Base-by-base conservation (phyloP, 306 rosid genomes). In the Fagus sylvatica region DNA sequence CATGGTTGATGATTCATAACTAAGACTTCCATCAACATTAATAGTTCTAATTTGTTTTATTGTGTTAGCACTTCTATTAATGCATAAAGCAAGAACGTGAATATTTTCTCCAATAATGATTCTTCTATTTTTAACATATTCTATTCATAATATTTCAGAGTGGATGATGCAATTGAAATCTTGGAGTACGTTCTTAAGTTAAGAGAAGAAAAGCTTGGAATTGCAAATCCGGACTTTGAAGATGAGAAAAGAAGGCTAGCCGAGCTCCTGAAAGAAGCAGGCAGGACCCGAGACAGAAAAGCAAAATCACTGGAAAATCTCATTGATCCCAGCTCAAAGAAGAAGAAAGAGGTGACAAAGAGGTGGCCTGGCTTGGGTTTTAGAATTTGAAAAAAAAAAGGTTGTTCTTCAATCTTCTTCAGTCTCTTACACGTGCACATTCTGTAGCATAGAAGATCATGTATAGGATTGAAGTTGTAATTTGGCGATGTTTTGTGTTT, bases 181-280 rank as follows among this genome's bases (percentile, higher is more conserved):
- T 84, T 96, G 82, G 99, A 96, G 78, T 85, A 85, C 80, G 98
- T 96, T 69, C 96, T 96, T 10, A 96, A 93, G 70, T 76, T 90
- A 81, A 85, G 92, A 67, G 95, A 90, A 81, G 95, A 93, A 78
- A 93, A 90, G 90, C 98, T 93, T 16, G 98, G 98, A 79, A 91
- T 90, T 48, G 98, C 98, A 15, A 93, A 93, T 83, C 97, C 98
- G 32, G 98, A 93, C 87, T 93, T 93, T 68, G 97, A 90, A 85
- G 97, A 93, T 46, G 97, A 93, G 89, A 93, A 93, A 89, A 88
- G 97, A 19, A 84, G 98, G 74, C 77, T 93, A 30, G 90, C 90
- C 2, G 98, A 91, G 86, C 95, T 93, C 22, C 93, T 96, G 89
- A 96, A 96, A 82, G 99, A 96, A 85, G 97, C 99, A 53, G 99